phyloP scores from a whole-genome alignment of 768 basidiomycete genomes.

The Lenzites betulinus region DNA sequence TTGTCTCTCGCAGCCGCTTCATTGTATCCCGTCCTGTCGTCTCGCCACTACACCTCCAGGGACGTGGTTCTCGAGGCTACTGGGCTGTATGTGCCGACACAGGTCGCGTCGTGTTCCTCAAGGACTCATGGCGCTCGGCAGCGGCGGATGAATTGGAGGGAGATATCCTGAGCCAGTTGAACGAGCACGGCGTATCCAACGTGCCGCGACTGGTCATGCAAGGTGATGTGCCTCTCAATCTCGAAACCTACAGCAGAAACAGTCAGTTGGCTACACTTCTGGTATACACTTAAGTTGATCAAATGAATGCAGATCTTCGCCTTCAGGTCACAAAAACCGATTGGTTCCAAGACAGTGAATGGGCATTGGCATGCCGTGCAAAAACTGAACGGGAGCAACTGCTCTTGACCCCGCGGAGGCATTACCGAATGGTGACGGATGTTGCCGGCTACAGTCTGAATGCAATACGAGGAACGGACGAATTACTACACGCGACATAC shows the following conservation, averaged over 20 bases:
- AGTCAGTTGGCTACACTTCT: too few relatives aligned
- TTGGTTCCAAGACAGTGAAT: too few relatives aligned
- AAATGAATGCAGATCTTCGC: neutral
- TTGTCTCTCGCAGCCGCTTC: neutral
- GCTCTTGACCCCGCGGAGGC: neutral
- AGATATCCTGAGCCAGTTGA: neutral
- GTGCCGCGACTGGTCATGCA: neutral
- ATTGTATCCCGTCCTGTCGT: conserved; percentile 8
- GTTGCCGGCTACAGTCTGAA: conserved; percentile 6
- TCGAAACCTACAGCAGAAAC: too few relatives aligned
- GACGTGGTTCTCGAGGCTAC: conserved; percentile 13
- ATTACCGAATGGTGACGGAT: conserved; percentile 9
- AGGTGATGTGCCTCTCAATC: conserved; percentile 6
- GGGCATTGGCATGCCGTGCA: too few relatives aligned
- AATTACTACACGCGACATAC: conserved; percentile 4
- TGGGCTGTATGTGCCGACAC: conserved; percentile 11
- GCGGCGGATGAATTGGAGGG: neutral
- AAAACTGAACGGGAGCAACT: neutral
- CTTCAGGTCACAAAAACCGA: neutral
- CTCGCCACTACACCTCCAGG: neutral
- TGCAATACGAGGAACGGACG: conserved; percentile 5
- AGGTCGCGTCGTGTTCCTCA: conserved; percentile 4
- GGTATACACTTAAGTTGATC: too few relatives aligned
- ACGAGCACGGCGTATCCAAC: neutral
- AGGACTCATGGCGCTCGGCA: conserved; percentile 7